Percentiles rank a stretch among this genome's conserved stretches.
Evolutionary conservation across 140 eudicot species (phyloP).

Genomic region (Flaveria floridana): DNA sequence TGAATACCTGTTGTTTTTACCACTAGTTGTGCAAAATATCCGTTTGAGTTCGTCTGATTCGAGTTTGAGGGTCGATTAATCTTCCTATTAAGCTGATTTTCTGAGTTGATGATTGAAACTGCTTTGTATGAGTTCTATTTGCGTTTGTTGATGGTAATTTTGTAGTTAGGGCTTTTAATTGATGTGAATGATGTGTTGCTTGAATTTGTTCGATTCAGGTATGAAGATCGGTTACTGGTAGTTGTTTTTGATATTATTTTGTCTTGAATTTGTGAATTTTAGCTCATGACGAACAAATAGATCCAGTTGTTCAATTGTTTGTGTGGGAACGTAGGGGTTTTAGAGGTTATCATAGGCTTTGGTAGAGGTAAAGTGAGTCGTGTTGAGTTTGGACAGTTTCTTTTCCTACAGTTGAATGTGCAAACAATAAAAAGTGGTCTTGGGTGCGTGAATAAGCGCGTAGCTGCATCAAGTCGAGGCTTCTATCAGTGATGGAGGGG

Average conservation of each 20-base stretch:
- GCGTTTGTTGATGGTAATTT: slow-evolving; percentile 15
- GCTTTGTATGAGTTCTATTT: neutral
- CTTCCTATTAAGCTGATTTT: neutral
- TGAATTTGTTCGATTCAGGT: slow-evolving; percentile 9
- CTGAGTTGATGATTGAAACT: neutral
- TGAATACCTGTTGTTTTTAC: neutral
- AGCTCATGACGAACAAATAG: slow-evolving; percentile 10
- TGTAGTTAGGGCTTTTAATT: slow-evolving; percentile 29
- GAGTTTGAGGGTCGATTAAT: slow-evolving; percentile 11
- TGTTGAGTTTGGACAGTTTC: slow-evolving; percentile 27
- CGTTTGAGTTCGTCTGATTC: slow-evolving; percentile 26
- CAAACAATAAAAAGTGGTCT: slow-evolving; percentile 9
- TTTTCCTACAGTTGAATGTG: slow-evolving; percentile 33
- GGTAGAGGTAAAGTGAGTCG: slow-evolving; percentile 17
- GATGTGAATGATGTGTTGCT: neutral
- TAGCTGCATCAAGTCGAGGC: slow-evolving; percentile 36
- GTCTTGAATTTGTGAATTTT: neutral
- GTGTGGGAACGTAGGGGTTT: neutral
- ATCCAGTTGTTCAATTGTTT: slow-evolving; percentile 7
- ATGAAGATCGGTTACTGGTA: neutral
- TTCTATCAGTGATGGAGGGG: slow-evolving; percentile 46
- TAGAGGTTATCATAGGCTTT: slow-evolving; percentile 11
- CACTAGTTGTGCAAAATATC: neutral
- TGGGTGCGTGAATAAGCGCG: slow-evolving; percentile 24
- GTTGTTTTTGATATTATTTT: neutral